These are phyloP conservation scores for Laguncularia racemosa DNA, from an alignment of 345 rosid genomes.

Conservation along the genomic window DNA sequence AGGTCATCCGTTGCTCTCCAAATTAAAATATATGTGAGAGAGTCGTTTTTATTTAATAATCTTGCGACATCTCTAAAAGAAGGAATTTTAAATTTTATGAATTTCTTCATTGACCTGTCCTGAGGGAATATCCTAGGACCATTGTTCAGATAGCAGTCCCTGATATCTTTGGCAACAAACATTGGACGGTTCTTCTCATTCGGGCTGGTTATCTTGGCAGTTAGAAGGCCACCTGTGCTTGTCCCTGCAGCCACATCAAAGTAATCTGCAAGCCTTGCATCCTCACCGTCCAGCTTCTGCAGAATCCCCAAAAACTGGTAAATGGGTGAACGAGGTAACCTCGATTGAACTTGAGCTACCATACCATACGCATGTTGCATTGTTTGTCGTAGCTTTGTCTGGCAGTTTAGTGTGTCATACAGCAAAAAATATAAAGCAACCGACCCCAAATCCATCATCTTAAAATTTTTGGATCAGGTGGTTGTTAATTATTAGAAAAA, in stretches of 20 bases:
- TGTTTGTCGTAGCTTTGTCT: too few species aligned
- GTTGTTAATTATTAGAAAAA: background rate
- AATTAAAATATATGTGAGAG: too few species aligned
- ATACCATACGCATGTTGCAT: too few species aligned
- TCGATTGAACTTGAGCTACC: background rate
- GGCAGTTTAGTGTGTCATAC: too few species aligned
- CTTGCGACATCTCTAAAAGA: too few species aligned
- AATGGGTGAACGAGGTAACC: background rate
- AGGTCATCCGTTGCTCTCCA: too few species aligned
- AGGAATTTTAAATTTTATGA: too few species aligned
- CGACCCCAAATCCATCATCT: background rate
- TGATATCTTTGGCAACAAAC: conserved; percentile 19
- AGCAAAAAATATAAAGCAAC: background rate
- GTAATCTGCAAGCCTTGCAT: conserved; percentile 22
- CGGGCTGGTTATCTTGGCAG: conserved; percentile 22
- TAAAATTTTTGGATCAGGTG: background rate
- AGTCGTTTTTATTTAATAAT: too few species aligned
- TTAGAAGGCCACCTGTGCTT: conserved; percentile 22
- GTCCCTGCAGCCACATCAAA: conserved; percentile 25
- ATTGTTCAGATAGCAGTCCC: conserved; percentile 15
- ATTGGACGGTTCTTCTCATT: conserved; percentile 17
- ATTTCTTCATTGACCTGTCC: too few species aligned
- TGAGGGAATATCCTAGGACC: conserved; percentile 21
- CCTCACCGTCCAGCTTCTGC: conserved; percentile 24
- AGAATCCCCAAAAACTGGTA: background rate